These are phyloP conservation scores for Amanita rimosa DNA, from an alignment of 768 basidiomycete species.

Conservation along the genomic window DNA sequence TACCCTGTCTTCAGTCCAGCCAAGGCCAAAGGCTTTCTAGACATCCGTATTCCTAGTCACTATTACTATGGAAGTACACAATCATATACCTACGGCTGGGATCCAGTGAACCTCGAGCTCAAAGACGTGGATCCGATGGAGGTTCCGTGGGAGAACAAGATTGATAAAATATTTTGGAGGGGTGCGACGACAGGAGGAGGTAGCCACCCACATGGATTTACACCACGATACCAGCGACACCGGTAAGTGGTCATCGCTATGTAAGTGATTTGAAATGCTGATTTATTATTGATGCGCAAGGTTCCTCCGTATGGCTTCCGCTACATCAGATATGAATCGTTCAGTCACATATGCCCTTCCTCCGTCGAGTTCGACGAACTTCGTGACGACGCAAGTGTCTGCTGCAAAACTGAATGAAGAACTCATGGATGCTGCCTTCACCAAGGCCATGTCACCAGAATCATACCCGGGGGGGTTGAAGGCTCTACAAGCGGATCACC, in stretches of 20 bases:
- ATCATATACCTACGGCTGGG: conserved; percentile 88
- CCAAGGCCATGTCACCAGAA: conserved; percentile 57
- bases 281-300: conserved; percentile 14
- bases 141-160: conserved; percentile 79
- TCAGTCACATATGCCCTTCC: conserved; percentile 67
- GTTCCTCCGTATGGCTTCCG: conserved; percentile 75
- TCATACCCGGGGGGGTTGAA: conserved; percentile 69
- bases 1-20: conserved; percentile 94
- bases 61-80: conserved; percentile 85
- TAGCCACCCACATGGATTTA: conserved; percentile 74
- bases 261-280: neutral
- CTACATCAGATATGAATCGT: conserved; percentile 34
- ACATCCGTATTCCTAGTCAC: conserved; percentile 91
- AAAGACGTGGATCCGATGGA: conserved; percentile 82
- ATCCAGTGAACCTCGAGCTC: conserved; percentile 58
- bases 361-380: conserved; percentile 41
- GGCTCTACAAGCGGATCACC: conserved; percentile 50
- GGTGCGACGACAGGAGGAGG: conserved; percentile 96
- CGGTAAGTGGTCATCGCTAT: conserved; percentile 30
- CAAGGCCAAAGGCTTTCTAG: conserved; percentile 73
- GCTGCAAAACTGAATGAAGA: conserved; percentile 56
- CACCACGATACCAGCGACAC: conserved; percentile 79
- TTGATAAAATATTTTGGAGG: conserved; percentile 86
- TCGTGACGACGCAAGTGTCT: conserved; percentile 51
- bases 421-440: conserved; percentile 84